Conservation (phyloP, 345 rosid genomes). For the Eucalyptus dawsonii region DNA sequence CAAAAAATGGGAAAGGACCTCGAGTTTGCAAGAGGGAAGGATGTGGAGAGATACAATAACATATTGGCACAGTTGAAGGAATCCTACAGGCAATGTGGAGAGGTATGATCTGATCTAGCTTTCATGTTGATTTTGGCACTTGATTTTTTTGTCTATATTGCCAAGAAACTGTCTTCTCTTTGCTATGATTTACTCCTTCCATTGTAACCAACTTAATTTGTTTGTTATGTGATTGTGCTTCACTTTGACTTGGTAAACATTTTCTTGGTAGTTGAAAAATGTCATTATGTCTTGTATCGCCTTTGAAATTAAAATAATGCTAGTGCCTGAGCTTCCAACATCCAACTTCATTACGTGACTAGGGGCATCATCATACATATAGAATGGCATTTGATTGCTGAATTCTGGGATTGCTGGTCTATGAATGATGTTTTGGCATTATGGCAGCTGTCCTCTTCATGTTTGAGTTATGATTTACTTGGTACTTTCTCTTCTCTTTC, state of each 20-base stretch:
- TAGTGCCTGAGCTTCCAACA: not conserved
- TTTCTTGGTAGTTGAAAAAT: not conserved
- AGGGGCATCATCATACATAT: not conserved
- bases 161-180: not conserved
- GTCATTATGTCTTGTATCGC: not conserved
- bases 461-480: not conserved
- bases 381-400: not conserved
- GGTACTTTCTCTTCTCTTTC: not conserved
- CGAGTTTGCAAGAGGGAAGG: slow-evolving; percentile 54
- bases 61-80: slow-evolving; percentile 46
- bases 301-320: not conserved
- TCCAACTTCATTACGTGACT: not conserved
- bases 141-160: not conserved
- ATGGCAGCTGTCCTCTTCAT: not conserved
- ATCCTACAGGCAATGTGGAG: slow-evolving; percentile 49
- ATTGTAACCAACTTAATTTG: not conserved
- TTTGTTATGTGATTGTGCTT: not conserved
- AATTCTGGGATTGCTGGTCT: not conserved
- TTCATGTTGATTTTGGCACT: not conserved
- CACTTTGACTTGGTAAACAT: not conserved
- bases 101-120: slow-evolving; percentile 25
- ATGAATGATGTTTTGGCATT: not conserved
- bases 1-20: slow-evolving; percentile 71
- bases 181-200: not conserved
- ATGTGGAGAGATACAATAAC: slow-evolving; percentile 49